These are phyloP conservation scores for Rhizopus sp. DNA, from an alignment of 371 early-diverging fungal genomes.

Conservation along the genomic window DNA sequence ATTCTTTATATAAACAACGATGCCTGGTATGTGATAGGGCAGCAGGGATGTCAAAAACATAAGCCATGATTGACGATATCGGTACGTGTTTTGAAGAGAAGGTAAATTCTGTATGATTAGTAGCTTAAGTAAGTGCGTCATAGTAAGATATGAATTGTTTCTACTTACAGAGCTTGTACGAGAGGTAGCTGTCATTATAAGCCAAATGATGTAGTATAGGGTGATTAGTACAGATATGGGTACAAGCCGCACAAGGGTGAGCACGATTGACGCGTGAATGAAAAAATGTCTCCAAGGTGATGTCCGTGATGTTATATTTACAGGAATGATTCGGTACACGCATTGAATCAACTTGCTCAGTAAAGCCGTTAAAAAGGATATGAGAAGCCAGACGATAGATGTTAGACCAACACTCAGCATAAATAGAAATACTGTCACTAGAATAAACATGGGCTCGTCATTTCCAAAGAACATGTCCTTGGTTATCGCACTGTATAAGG, in stretches of 20 bases:
- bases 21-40: constrained; percentile 47
- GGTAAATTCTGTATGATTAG: constrained; percentile 8
- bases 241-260: constrained; percentile 20
- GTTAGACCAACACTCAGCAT: constrained; percentile 17
- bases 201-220: constrained; percentile 11
- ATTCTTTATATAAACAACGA: constrained; percentile 52
- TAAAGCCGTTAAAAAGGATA: neutral
- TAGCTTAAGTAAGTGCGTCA: neutral
- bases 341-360: constrained; percentile 3
- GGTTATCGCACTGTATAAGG: constrained; percentile 1
- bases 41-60: constrained; percentile 49
- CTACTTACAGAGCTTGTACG: constrained; percentile 12
- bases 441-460: constrained; percentile 34
- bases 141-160: neutral
- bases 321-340: neutral
- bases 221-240: constrained; percentile 16
- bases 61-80: constrained; percentile 50
- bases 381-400: constrained; percentile 8
- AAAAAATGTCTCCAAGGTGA: neutral
- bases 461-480: constrained; percentile 22
- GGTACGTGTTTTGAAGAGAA: constrained; percentile 29
- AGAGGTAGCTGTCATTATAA: constrained; percentile 8
- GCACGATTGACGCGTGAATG: constrained; percentile 5
- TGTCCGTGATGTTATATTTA: neutral
- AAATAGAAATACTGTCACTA: constrained; percentile 28